Evolutionary conservation across 148 eudicot genomes (phyloP), one percentile per base, ranked within the genome.

Genomic region (Rhododendron ferrugineum): DNA sequence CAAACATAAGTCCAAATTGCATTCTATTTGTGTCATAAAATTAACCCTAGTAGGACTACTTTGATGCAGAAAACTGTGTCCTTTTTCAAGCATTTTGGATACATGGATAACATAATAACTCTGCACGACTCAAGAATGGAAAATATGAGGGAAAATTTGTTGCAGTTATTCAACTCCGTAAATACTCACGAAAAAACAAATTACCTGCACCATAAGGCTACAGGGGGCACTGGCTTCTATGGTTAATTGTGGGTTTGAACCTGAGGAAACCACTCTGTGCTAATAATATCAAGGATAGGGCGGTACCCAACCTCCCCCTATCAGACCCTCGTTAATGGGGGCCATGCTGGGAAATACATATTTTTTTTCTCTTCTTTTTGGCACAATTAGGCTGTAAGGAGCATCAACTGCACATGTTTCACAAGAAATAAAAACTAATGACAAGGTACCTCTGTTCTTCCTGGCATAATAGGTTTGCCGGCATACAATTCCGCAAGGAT

Each of bases 401-500:
- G 14, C 50, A 85, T 81, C 82, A 85, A 78, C 34, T 5, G 20
- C 15, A 22, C 52, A 79, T 49, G 22, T 85, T 72, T 37, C 75
- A 78, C 40, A 30, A 44, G n/a, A 88, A 47, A 49, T 2, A 30
- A 46, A 32, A 56, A 13, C 36, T 26, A 54, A 32, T 49, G 44
- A 77, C n/a, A 60, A 76, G 68, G 36, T 90, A 94, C 98, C 97
- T 95, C 98, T 50, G 97, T 95, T 89, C 94, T 89, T 82, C 98
- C 98, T 37, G 96, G 98, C 94, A 95, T 93, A 78, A 95, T 93
- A 37, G 98, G 98, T 89, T 92, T 92, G 79, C 98, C 98, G 28
- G 95, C 93, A 91, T 93, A 93, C 60, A 95, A 87, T 78, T 95
- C 98, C 37, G 94, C 98, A 87, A 95, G 93, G 81, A 95, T 93